Evolutionary conservation across 2,329 filamentous ascomycete genomes (phyloP).

Genomic region (Xylariaceae sp.): DNA sequence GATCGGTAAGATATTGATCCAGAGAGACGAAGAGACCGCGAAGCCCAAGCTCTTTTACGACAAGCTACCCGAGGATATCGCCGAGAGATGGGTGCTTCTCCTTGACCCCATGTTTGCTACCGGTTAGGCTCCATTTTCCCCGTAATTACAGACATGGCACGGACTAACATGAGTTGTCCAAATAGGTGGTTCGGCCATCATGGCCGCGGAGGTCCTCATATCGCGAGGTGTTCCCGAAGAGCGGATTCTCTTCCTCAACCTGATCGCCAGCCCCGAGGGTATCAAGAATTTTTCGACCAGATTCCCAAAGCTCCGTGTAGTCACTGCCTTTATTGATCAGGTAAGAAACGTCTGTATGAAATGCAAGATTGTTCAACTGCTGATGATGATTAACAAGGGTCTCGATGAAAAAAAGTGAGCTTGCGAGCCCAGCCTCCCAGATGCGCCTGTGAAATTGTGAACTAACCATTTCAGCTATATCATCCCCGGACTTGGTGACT

Average conservation of each 20-base stretch:
- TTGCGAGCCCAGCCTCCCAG: neutral
- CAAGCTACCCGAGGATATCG: slow-evolving; percentile 92
- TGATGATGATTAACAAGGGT: slow-evolving; percentile 47
- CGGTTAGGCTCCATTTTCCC: slow-evolving; percentile 46
- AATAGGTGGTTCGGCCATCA: slow-evolving; percentile 85
- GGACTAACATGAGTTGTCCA: slow-evolving; percentile 9
- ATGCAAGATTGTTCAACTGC: slow-evolving; percentile 3
- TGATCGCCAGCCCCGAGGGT: slow-evolving; percentile 95
- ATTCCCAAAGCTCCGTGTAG: slow-evolving; percentile 84
- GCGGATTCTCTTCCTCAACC: slow-evolving; percentile 90
- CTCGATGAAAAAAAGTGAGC: slow-evolving; percentile 94
- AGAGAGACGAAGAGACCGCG: slow-evolving; percentile 91
- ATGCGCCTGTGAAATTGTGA: neutral
- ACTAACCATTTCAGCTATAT: slow-evolving; percentile 72
- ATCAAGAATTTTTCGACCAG: slow-evolving; percentile 83
- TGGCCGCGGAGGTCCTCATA: slow-evolving; percentile 93
- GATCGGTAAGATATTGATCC: slow-evolving; percentile 97
- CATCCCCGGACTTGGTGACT: slow-evolving; percentile 88
- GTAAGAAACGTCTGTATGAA: slow-evolving; percentile 28
- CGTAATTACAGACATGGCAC: neutral
- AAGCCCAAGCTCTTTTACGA: slow-evolving; percentile 95
- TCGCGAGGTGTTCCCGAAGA: slow-evolving; percentile 90
- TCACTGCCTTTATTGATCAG: slow-evolving; percentile 93
- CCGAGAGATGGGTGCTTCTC: slow-evolving; percentile 85
- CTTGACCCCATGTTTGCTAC: slow-evolving; percentile 99